Evolutionary conservation across 2,329 filamentous ascomycete genomes (phyloP).

Genomic region (Epicoccum sorghinum): DNA sequence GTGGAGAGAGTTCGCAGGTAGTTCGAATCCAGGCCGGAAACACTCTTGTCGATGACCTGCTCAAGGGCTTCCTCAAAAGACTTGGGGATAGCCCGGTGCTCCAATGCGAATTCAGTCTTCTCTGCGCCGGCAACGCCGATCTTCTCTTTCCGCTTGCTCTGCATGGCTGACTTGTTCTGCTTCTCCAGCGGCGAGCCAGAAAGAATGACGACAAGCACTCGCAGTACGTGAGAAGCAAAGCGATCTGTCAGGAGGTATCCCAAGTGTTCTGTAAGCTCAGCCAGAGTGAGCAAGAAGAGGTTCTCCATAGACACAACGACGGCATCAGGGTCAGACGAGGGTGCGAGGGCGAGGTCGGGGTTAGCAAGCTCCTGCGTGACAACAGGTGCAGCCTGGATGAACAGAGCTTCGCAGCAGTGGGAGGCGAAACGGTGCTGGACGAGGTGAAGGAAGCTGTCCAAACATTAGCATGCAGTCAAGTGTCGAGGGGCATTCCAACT

Average conservation of each 20-base stretch:
- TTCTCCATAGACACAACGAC: slow-evolving; percentile 76
- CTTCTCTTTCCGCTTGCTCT: slow-evolving; percentile 92
- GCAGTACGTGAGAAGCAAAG: slow-evolving; percentile 89
- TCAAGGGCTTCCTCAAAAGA: slow-evolving; percentile 79
- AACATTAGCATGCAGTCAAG: slow-evolving; percentile 18
- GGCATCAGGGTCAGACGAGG: slow-evolving; percentile 55
- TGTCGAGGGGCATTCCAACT: slow-evolving; percentile 29
- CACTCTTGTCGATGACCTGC: slow-evolving; percentile 81
- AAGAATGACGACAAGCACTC: slow-evolving; percentile 83
- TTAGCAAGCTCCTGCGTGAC: slow-evolving; percentile 74
- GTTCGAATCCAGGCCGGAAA: slow-evolving; percentile 75
- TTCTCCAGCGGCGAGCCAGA: slow-evolving; percentile 81
- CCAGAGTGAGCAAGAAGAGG: slow-evolving; percentile 80
- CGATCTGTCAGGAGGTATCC: slow-evolving; percentile 82
- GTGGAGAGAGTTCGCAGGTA: slow-evolving; percentile 83
- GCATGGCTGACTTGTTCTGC: slow-evolving; percentile 69
- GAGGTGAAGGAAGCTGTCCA: slow-evolving; percentile 74
- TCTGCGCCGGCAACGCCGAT: slow-evolving; percentile 61
- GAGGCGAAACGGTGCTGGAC: slow-evolving; percentile 96
- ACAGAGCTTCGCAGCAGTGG: slow-evolving; percentile 94
- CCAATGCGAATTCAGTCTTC: slow-evolving; percentile 49
- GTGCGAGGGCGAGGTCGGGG: slow-evolving; percentile 51
- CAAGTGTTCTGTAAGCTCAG: slow-evolving; percentile 86
- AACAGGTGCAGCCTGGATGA: slow-evolving; percentile 78
- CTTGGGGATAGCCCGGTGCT: slow-evolving; percentile 68